Evolutionary conservation across 176 grass and related monocot genomes (phyloP).

Genomic region (Pontederia crassipes): DNA sequence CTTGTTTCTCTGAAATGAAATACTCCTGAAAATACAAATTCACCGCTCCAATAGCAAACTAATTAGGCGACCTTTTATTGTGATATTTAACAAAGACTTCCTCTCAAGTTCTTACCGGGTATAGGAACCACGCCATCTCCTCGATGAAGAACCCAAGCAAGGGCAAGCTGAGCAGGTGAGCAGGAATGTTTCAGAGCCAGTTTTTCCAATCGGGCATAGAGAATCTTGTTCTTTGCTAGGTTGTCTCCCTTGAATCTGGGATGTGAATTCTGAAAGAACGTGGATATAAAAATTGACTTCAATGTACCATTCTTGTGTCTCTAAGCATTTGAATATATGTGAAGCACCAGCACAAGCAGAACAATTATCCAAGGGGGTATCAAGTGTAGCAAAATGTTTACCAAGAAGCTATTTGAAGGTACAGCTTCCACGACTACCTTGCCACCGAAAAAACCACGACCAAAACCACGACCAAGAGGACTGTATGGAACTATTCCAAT

Average conservation of each 20-base stretch:
- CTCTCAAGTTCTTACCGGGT: neutral
- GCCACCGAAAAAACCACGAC: conserved; percentile 65
- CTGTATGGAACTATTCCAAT: conserved; percentile 90
- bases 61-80: too few species aligned
- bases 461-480: conserved; percentile 65
- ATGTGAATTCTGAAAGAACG: neutral
- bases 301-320: too few species aligned
- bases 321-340: too few species aligned
- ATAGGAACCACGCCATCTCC: conserved; percentile 6
- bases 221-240: conserved; percentile 3
- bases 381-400: conserved; percentile 9
- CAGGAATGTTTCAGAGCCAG: conserved; percentile 1
- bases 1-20: too few species aligned
- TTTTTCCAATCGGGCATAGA: neutral
- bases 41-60: too few species aligned
- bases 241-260: conserved; percentile 11
- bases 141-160: conserved; percentile 10
- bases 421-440: conserved; percentile 43
- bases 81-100: too few species aligned
- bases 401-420: conserved; percentile 44
- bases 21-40: too few species aligned
- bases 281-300: too few species aligned
- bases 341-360: too few species aligned
- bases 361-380: too few species aligned
- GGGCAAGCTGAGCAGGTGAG: conserved; percentile 11